Evolutionary conservation across 768 basidiomycete genomes (phyloP).

Genomic region (Termitomyces sp.): DNA sequence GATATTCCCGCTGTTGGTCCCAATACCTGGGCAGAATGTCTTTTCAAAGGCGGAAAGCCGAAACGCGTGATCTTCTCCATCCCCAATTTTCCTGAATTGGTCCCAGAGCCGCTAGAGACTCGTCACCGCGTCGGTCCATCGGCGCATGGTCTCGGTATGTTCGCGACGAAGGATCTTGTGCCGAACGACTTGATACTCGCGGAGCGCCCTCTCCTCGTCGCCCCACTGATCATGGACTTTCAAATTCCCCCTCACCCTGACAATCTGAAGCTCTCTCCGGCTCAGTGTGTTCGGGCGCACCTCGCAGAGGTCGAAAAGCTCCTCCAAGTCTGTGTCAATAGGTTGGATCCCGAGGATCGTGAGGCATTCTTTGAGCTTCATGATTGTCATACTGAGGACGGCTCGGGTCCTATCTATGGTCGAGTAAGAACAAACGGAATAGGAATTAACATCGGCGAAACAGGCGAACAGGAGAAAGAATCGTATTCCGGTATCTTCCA

Average conservation of each 20-base stretch:
- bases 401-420: constrained; percentile 25
- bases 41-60: too few relatives aligned
- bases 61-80: background rate
- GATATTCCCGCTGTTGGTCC: too few relatives aligned
- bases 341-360: constrained; percentile 23
- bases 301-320: background rate
- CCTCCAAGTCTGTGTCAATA: constrained; percentile 17
- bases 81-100: constrained; percentile 2
- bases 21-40: too few relatives aligned
- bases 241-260: background rate
- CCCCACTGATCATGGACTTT: background rate
- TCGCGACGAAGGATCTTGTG: constrained; percentile 2
- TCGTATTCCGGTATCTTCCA: background rate
- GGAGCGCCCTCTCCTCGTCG: too few relatives aligned
- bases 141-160: constrained; percentile 27
- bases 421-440: constrained; percentile 29
- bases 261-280: background rate
- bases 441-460: constrained; percentile 7
- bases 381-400: constrained; percentile 17
- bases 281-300: background rate
- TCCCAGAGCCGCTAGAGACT: background rate
- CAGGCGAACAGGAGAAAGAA: too few relatives aligned
- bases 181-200: too few relatives aligned
- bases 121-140: background rate
- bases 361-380: constrained; percentile 25